phyloP scores from a whole-genome alignment of 345 rosid genomes.

The Passiflora organensis region DNA sequence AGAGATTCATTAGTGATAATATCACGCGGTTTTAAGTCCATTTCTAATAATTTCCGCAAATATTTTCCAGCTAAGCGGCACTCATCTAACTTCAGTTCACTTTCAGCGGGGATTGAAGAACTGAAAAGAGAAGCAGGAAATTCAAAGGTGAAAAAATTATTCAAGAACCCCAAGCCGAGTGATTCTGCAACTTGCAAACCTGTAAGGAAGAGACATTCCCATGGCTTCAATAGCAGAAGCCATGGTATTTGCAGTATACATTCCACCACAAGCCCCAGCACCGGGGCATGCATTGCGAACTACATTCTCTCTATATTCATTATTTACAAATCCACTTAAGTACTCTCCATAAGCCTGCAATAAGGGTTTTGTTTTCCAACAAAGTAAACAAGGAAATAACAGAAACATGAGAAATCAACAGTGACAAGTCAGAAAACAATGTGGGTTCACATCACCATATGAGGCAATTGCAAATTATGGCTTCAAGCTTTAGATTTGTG shows the following conservation, averaged over 20 bases:
- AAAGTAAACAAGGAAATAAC: no score
- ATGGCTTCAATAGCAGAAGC: conserved; percentile 99
- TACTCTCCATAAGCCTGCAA: conserved; percentile 81
- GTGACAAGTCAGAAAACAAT: no score
- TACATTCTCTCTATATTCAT: conserved; percentile 67
- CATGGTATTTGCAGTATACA: conserved; percentile 99
- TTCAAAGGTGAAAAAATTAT: conserved; percentile 5
- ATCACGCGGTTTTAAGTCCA: conserved; percentile 93
- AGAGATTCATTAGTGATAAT: conserved; percentile 76
- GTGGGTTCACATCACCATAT: no score
- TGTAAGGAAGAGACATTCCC: conserved; percentile 99
- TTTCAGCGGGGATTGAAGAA: conserved; percentile 97
- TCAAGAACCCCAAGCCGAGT: conserved; percentile 4
- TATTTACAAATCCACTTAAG: conserved; percentile 73
- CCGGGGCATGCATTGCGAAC: conserved; percentile 88
- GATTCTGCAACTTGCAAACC: conserved; percentile 36
- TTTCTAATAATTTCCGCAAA: conserved; percentile 62
- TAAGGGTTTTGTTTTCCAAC: background rate
- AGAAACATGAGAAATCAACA: no score
- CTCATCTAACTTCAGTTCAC: conserved; percentile 80
- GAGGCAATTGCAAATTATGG: no score
- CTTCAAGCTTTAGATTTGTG: no score
- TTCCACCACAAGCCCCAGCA: conserved; percentile 99
- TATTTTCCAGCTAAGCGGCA: conserved; percentile 92
- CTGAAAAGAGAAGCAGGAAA: conserved; percentile 28